These are phyloP conservation scores for Rubus parviflorus DNA, from an alignment of 306 rosid genomes.

Conservation along the genomic window DNA sequence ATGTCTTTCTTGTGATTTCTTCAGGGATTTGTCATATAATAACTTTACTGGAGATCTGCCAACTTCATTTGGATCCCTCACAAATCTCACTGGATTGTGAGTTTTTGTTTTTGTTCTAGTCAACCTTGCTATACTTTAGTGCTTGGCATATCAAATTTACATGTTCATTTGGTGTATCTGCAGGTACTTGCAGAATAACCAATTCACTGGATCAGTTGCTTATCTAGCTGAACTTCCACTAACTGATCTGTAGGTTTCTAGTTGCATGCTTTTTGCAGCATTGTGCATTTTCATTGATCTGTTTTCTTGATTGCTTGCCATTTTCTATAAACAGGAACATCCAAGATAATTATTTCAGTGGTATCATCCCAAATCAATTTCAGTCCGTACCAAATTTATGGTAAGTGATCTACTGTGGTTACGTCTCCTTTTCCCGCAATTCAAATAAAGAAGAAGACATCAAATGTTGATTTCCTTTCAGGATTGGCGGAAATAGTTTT, in stretches of 20 bases:
- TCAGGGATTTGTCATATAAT: slow-evolving; percentile 86
- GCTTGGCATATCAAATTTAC: slow-evolving; percentile 28
- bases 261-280: not conserved
- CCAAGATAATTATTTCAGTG: slow-evolving; percentile 79
- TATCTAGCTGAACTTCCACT: slow-evolving; percentile 80
- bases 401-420: slow-evolving; percentile 36
- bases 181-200: slow-evolving; percentile 78
- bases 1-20: slow-evolving; percentile 18
- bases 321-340: slow-evolving; percentile 60
- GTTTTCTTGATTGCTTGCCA: slow-evolving; percentile 24
- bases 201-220: slow-evolving; percentile 85
- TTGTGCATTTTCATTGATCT: slow-evolving; percentile 6
- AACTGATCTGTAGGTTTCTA: slow-evolving; percentile 62
- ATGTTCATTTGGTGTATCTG: slow-evolving; percentile 19
- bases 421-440: slow-evolving; percentile 24
- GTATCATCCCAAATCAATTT: slow-evolving; percentile 77
- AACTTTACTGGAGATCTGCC: slow-evolving; percentile 88
- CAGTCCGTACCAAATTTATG: slow-evolving; percentile 80
- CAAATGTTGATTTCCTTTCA: slow-evolving; percentile 26
- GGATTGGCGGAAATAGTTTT: slow-evolving; percentile 85
- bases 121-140: not conserved
- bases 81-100: slow-evolving; percentile 61
- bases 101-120: slow-evolving; percentile 23
- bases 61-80: slow-evolving; percentile 81
- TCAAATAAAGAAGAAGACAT: slow-evolving; percentile 12